phyloP scores from a whole-genome alignment of 805 yeast genomes.

The Metschnikowia cerradonensis region DNA sequence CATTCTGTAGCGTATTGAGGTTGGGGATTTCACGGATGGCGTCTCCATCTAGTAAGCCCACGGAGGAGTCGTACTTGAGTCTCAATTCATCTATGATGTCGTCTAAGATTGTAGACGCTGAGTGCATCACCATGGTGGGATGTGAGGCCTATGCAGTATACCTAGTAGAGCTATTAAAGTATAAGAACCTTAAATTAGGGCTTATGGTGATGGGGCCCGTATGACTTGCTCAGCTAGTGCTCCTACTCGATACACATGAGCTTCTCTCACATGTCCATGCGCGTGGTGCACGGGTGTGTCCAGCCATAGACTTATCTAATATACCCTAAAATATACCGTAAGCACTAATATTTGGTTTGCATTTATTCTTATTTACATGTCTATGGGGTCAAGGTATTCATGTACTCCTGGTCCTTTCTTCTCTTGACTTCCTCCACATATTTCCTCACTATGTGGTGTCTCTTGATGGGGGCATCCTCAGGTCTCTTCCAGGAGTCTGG shows the following conservation, averaged over 20 bases:
- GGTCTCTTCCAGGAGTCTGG: slow-evolving; percentile 74
- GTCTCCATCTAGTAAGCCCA: slow-evolving; percentile 62
- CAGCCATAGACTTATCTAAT: no score
- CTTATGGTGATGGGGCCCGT: background rate
- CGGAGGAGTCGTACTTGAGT: slow-evolving; percentile 53
- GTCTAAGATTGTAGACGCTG: slow-evolving; percentile 43
- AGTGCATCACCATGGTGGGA: slow-evolving; percentile 13
- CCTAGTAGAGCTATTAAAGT: no score
- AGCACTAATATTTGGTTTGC: no score
- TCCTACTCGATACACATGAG: background rate
- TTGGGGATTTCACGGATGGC: slow-evolving; percentile 39
- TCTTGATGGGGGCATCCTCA: slow-evolving; percentile 61
- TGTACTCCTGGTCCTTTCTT: slow-evolving; percentile 30
- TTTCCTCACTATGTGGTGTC: slow-evolving; percentile 30
- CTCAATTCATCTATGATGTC: slow-evolving; percentile 51
- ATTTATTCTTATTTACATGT: background rate
- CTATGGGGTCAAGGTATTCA: slow-evolving; percentile 18
- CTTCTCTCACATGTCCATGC: background rate
- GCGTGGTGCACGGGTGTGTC: slow-evolving; percentile 3
- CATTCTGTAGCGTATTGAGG: slow-evolving; percentile 41
- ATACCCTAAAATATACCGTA: no score
- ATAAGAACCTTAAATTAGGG: background rate
- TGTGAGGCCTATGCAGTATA: background rate
- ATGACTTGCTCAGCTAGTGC: background rate
- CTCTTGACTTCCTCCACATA: slow-evolving; percentile 32